Evolutionary conservation across 2,329 filamentous ascomycete species (phyloP).

Genomic region (Penicillium fuscoglaucum): DNA sequence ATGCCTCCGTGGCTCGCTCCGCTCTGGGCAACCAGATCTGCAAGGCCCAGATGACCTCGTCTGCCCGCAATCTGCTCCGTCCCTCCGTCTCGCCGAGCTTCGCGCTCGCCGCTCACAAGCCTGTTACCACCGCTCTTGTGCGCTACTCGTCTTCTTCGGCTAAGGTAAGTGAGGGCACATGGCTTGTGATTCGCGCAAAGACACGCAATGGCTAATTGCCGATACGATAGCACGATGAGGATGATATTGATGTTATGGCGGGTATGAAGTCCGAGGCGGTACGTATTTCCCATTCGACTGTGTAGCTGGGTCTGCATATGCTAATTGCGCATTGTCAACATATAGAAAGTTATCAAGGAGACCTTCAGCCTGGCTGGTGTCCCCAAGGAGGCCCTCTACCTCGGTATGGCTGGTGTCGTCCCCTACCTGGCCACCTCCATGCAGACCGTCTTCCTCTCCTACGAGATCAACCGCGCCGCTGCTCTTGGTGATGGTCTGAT

Average conservation of each 20-base stretch:
- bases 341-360: conserved; percentile 64
- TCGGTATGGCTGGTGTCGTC: conserved; percentile 75
- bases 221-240: conserved; percentile 26
- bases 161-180: conserved; percentile 48
- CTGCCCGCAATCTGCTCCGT: conserved; percentile 41
- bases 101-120: conserved; percentile 47
- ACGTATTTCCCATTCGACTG: conserved; percentile 33
- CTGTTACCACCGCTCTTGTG: conserved; percentile 50
- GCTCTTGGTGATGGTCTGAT: conserved; percentile 62
- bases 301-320: neutral
- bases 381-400: conserved; percentile 65
- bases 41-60: conserved; percentile 48
- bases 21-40: conserved; percentile 43
- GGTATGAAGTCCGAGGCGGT: conserved; percentile 61
- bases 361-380: conserved; percentile 66
- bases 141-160: conserved; percentile 47
- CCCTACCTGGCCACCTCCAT: conserved; percentile 84
- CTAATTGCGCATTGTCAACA: conserved; percentile 4
- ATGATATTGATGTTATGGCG: conserved; percentile 49
- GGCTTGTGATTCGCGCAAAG: neutral
- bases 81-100: conserved; percentile 40
- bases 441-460: conserved; percentile 78
- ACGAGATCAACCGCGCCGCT: conserved; percentile 72
- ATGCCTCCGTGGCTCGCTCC: conserved; percentile 45
- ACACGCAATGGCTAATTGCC: conserved; percentile 52